Percentiles rank a stretch among this genome's conserved stretches.
Evolutionary conservation across 208 protist species (phyloP).

Genomic region (Trypanosoma grayi): DNA sequence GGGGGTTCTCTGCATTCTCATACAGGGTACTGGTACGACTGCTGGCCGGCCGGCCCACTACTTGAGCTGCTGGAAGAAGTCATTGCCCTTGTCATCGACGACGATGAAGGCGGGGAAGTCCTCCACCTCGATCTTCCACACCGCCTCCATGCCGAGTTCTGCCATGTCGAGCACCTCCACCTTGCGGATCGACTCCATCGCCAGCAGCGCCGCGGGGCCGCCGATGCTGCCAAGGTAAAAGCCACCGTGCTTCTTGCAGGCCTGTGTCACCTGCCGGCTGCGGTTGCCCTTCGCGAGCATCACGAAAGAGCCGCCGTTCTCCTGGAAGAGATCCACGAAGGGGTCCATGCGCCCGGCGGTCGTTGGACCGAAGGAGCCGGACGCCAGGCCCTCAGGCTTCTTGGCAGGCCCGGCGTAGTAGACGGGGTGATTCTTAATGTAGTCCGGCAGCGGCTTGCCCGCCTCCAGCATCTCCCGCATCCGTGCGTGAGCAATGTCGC

Average conservation of each 20-base stretch:
- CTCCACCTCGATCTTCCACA: constrained; percentile 94
- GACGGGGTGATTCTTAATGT: constrained; percentile 94
- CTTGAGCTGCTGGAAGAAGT: no score
- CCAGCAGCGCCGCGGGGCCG: constrained; percentile 94
- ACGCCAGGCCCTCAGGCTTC: constrained; percentile 91
- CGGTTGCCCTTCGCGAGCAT: constrained; percentile 97
- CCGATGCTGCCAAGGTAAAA: constrained; percentile 98
- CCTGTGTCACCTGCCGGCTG: constrained; percentile 87
- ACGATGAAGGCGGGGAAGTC: constrained; percentile 98
- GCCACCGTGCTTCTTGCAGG: constrained; percentile 95
- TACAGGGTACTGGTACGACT: no score
- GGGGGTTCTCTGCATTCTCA: no score
- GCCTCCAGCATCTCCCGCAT: constrained; percentile 86
- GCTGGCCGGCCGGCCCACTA: no score
- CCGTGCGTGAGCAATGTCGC: constrained; percentile 97
- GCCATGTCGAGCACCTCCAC: constrained; percentile 90
- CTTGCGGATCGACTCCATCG: constrained; percentile 91
- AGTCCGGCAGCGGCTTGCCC: constrained; percentile 83
- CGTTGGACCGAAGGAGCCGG: constrained; percentile 97
- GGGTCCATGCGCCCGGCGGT: constrained; percentile 96
- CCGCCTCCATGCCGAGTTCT: constrained; percentile 92
- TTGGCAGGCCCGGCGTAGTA: constrained; percentile 98
- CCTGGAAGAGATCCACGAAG: constrained; percentile 95
- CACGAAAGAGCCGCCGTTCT: constrained; percentile 87
- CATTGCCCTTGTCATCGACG: constrained; percentile 97